A percentile compares a stretch with the other conserved stretches of the same genome.
These are phyloP conservation scores for Warburgia ugandensis DNA, from an alignment of 164 flowering plant species.

Conservation along the genomic window DNA sequence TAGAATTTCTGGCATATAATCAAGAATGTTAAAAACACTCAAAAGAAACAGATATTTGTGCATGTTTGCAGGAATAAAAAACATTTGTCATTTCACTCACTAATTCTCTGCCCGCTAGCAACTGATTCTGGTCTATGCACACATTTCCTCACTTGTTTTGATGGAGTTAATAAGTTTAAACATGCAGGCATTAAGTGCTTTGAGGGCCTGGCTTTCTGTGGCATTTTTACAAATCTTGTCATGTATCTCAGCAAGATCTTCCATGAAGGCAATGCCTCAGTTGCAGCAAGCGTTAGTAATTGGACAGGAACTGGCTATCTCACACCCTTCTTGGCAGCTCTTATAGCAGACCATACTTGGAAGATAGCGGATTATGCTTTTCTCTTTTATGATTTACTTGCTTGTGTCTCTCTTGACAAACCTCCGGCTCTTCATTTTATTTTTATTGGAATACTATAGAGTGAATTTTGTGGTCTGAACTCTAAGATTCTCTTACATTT, in stretches of 20 bases:
- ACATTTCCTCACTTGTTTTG: too few relatives aligned
- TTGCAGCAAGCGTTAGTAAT: conserved; percentile 59
- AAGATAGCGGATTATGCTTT: conserved; percentile 64
- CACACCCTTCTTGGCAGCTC: conserved; percentile 65
- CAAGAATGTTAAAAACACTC: too few relatives aligned
- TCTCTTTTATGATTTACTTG: conserved; percentile 50
- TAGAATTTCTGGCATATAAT: too few relatives aligned
- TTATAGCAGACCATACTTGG: conserved; percentile 75
- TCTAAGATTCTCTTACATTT: too few relatives aligned
- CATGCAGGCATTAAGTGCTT: conserved; percentile 52
- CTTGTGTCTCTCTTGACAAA: conserved; percentile 18
- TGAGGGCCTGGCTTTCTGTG: too few relatives aligned
- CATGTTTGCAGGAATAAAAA: too few relatives aligned
- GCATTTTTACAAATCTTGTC: conserved; percentile 61
- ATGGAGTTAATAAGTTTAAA: too few relatives aligned
- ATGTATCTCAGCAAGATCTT: conserved; percentile 48
- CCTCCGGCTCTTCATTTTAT: neutral
- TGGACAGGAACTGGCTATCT: conserved; percentile 72
- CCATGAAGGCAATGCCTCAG: conserved; percentile 59
- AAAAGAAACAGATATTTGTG: too few relatives aligned
- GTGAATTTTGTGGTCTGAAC: too few relatives aligned
- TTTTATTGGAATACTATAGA: neutral
- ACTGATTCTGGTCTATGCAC: too few relatives aligned
- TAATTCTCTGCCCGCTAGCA: too few relatives aligned
- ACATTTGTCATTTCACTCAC: too few relatives aligned